Evolutionary conservation across 495 filamentous ascomycete genomes (phyloP).

Genomic region (Penicillium tannophilum): DNA sequence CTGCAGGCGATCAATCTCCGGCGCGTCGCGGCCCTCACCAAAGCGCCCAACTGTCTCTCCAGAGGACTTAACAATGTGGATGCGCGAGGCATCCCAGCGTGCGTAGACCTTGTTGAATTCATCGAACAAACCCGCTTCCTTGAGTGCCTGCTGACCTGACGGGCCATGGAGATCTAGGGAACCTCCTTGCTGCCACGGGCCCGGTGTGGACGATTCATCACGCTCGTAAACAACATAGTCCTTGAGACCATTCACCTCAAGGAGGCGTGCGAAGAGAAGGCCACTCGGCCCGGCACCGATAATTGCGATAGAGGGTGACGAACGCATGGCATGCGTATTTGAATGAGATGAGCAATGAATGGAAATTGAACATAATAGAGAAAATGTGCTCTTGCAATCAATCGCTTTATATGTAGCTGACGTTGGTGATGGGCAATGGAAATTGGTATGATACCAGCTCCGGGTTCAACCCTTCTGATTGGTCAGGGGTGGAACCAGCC

Average conservation of each 20-base stretch:
- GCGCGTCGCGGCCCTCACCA: slow-evolving; percentile 16
- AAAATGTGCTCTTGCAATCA: no score
- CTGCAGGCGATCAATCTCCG: slow-evolving; percentile 44
- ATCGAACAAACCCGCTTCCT: slow-evolving; percentile 47
- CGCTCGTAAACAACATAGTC: slow-evolving; percentile 52
- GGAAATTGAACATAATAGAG: no score
- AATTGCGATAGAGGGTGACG: slow-evolving; percentile 46
- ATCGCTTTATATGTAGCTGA: neutral
- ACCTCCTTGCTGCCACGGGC: slow-evolving; percentile 44
- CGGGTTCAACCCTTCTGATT: slow-evolving; percentile 8
- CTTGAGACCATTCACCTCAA: slow-evolving; percentile 43
- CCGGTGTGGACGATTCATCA: slow-evolving; percentile 30
- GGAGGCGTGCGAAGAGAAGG: slow-evolving; percentile 53
- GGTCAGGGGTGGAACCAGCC: slow-evolving; percentile 2
- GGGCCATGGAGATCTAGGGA: slow-evolving; percentile 52
- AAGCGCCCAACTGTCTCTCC: slow-evolving; percentile 10
- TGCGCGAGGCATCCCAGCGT: slow-evolving; percentile 42
- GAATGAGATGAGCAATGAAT: no score
- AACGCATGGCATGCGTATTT: no score
- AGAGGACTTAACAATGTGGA: slow-evolving; percentile 18
- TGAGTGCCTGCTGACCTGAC: slow-evolving; percentile 52
- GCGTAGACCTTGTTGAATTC: slow-evolving; percentile 43
- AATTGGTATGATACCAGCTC: slow-evolving; percentile 1
- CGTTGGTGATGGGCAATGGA: neutral
- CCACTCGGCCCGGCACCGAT: slow-evolving; percentile 58